These are phyloP conservation scores for Yamadazyma siamensis DNA, from an alignment of 1,139 yeast species.

Conservation along the genomic window DNA sequence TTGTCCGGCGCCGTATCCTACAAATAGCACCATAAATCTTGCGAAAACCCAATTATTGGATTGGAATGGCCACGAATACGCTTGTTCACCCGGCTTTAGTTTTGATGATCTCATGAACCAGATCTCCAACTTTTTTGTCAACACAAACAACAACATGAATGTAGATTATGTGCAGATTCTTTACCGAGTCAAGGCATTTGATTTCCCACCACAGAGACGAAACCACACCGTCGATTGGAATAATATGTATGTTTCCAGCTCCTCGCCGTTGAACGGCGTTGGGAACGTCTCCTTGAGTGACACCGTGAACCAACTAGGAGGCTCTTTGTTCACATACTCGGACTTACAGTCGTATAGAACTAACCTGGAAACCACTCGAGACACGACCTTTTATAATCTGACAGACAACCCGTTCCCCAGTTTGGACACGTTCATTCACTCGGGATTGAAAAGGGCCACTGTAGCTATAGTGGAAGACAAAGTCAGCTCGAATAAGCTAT, in stretches of 20 bases:
- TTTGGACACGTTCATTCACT: slow-evolving; percentile 39
- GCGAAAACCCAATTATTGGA: slow-evolving; percentile 12
- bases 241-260: slow-evolving; percentile 4
- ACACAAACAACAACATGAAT: slow-evolving; percentile 54
- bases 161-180: slow-evolving; percentile 54
- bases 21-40: slow-evolving; percentile 21
- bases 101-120: slow-evolving; percentile 33
- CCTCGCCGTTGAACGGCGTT: slow-evolving; percentile 8
- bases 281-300: slow-evolving; percentile 31
- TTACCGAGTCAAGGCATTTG: slow-evolving; percentile 33
- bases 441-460: slow-evolving; percentile 37
- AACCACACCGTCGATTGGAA: slow-evolving; percentile 7
- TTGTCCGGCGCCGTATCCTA: slow-evolving; percentile 55
- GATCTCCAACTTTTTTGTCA: slow-evolving; percentile 35
- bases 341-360: slow-evolving; percentile 14
- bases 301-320: slow-evolving; percentile 18
- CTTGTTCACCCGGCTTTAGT: slow-evolving; percentile 45
- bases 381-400: slow-evolving; percentile 18
- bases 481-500: slow-evolving; percentile 7
- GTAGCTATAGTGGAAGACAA: slow-evolving; percentile 31
- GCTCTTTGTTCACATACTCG: slow-evolving; percentile 25
- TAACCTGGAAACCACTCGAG: slow-evolving; percentile 1
- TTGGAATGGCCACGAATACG: slow-evolving; percentile 28
- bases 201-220: slow-evolving; percentile 14
- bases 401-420: slow-evolving; percentile 34